Evolutionary conservation across 2,329 filamentous ascomycete genomes (phyloP).

Genomic region (Cryphonectria radicalis): DNA sequence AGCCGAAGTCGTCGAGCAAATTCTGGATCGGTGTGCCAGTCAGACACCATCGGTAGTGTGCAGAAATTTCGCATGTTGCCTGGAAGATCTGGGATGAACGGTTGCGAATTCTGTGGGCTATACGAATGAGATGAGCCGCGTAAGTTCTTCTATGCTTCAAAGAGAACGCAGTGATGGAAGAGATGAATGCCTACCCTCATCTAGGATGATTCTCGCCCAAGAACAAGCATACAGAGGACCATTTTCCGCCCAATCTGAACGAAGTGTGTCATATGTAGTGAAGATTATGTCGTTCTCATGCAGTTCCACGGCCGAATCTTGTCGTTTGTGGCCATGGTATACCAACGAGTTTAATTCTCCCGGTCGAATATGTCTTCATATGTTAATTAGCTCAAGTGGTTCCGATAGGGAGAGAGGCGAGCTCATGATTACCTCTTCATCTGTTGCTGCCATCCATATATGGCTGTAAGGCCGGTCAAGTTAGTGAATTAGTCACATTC

Average conservation of each 20-base stretch:
- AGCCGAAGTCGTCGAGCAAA: slow-evolving; percentile 44
- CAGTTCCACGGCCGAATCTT: slow-evolving; percentile 24
- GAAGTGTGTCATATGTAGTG: slow-evolving; percentile 40
- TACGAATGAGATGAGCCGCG: slow-evolving; percentile 13
- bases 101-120: slow-evolving; percentile 45
- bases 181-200: slow-evolving; percentile 41
- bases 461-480: slow-evolving; percentile 28
- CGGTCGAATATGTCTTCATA: slow-evolving; percentile 32
- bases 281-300: slow-evolving; percentile 37
- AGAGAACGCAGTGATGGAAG: not conserved
- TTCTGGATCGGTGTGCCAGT: slow-evolving; percentile 49
- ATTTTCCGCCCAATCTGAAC: slow-evolving; percentile 32
- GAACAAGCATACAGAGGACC: slow-evolving; percentile 20
- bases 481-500: slow-evolving; percentile 11
- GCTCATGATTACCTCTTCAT: slow-evolving; percentile 32
- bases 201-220: slow-evolving; percentile 44
- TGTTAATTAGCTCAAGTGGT: not conserved
- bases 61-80: slow-evolving; percentile 35
- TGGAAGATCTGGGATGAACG: slow-evolving; percentile 38
- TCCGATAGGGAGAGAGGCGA: not conserved
- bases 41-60: slow-evolving; percentile 43
- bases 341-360: slow-evolving; percentile 25
- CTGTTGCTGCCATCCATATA: slow-evolving; percentile 36
- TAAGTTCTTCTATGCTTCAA: slow-evolving; percentile 19
- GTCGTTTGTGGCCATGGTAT: slow-evolving; percentile 34